These are phyloP conservation scores for Dianthus caryophyllus DNA, from an alignment of 148 eudicot species.

Conservation along the genomic window DNA sequence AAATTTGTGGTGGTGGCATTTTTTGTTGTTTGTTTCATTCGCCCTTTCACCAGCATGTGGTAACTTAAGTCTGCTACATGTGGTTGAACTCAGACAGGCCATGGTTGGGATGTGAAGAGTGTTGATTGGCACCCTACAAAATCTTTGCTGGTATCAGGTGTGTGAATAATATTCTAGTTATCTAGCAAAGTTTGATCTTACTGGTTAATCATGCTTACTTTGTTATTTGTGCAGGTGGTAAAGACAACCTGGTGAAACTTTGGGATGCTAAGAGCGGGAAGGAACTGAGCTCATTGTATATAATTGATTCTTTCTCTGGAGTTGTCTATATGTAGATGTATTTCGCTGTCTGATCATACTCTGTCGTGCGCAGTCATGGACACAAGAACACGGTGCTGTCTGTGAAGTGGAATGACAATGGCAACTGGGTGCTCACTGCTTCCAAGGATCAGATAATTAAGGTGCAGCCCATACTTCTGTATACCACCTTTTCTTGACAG, in stretches of 20 bases:
- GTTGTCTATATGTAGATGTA: neutral
- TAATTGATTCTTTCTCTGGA: conserved; percentile 11
- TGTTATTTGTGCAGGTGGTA: conserved; percentile 60
- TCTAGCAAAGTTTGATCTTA: conserved; percentile 1
- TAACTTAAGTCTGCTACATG: conserved; percentile 54
- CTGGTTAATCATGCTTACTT: conserved; percentile 18
- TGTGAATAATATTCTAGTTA: conserved; percentile 18
- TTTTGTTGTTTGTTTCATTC: neutral
- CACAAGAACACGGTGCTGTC: conserved; percentile 94
- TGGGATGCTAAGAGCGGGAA: conserved; percentile 95
- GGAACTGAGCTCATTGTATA: conserved; percentile 87
- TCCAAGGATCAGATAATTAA: conserved; percentile 97
- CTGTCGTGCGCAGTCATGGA: conserved; percentile 68
- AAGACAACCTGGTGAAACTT: conserved; percentile 93
- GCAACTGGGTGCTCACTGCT: conserved; percentile 96
- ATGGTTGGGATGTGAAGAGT: conserved; percentile 99
- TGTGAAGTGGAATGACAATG: conserved; percentile 94
- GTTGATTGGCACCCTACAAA: conserved; percentile 99
- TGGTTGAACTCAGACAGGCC: conserved; percentile 99
- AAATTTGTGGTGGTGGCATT: neutral
- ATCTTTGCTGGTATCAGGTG: conserved; percentile 86
- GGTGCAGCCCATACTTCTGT: conserved; percentile 34
- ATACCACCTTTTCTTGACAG: neutral
- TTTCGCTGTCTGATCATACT: conserved; percentile 15
- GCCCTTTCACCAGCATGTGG: neutral